These are phyloP conservation scores for Colletotrichum incanum DNA, from an alignment of 2,329 filamentous ascomycete genomes.

Conservation along the genomic window DNA sequence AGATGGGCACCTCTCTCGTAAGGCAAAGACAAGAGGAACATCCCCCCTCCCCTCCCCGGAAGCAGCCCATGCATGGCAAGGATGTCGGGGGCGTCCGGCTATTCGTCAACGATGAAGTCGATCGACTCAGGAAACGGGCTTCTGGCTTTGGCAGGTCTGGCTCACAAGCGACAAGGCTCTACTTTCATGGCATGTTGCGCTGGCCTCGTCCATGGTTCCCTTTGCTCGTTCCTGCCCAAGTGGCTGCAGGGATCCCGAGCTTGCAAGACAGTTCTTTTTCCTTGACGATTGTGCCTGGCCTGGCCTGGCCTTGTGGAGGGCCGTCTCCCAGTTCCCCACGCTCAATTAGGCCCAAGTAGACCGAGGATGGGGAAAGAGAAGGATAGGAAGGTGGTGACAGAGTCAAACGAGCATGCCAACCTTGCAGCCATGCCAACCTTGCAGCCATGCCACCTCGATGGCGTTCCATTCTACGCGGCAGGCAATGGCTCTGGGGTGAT, in stretches of 20 bases:
- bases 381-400: slow-evolving; percentile 21
- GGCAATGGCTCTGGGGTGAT: slow-evolving; percentile 1
- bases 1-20: slow-evolving; percentile 1
- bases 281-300: slow-evolving; percentile 9
- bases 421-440: slow-evolving; percentile 35
- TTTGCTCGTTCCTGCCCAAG: slow-evolving; percentile 20
- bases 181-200: slow-evolving; percentile 46
- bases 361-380: slow-evolving; percentile 2
- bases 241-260: not conserved
- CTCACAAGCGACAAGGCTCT: not conserved
- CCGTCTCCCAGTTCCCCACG: not conserved
- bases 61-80: slow-evolving; percentile 23
- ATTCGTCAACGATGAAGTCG: slow-evolving; percentile 30
- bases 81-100: not conserved
- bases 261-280: not conserved
- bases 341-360: slow-evolving; percentile 15
- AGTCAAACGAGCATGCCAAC: slow-evolving; percentile 7
- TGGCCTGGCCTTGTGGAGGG: not conserved
- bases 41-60: slow-evolving; percentile 12
- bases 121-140: slow-evolving; percentile 25
- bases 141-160: slow-evolving; percentile 32
- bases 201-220: slow-evolving; percentile 15
- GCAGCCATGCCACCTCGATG: slow-evolving; percentile 30
- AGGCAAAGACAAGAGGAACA: slow-evolving; percentile 28
- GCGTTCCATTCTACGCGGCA: slow-evolving; percentile 22